phyloP scores from a whole-genome alignment of 768 basidiomycete species.

The Coprinopsis cinerea region DNA sequence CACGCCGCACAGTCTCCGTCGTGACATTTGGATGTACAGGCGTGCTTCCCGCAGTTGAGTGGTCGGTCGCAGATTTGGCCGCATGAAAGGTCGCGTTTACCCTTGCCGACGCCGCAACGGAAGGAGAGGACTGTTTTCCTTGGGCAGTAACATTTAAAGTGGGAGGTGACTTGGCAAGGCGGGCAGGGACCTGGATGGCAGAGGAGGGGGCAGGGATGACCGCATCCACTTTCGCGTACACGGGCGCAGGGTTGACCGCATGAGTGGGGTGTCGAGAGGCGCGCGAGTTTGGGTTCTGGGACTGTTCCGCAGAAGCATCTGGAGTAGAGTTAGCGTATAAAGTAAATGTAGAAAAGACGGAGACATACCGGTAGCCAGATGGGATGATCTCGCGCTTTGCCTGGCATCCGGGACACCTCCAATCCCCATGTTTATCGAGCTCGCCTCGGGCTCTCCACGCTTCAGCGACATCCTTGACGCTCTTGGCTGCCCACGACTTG shows the following conservation, averaged over 20 bases:
- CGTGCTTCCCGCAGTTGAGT: slow-evolving; percentile 70
- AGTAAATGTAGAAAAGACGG: not conserved
- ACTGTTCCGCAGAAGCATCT: slow-evolving; percentile 84
- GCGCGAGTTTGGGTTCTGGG: slow-evolving; percentile 65
- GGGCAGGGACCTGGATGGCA: slow-evolving; percentile 98
- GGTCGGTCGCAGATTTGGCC: slow-evolving; percentile 35
- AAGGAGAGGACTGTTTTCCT: slow-evolving; percentile 51
- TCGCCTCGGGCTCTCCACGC: slow-evolving; percentile 73
- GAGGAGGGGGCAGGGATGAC: slow-evolving; percentile 74
- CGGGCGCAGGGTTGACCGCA: slow-evolving; percentile 69
- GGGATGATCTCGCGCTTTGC: slow-evolving; percentile 65
- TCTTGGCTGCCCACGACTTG: slow-evolving; percentile 80
- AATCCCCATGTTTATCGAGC: slow-evolving; percentile 57
- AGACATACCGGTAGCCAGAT: slow-evolving; percentile 55
- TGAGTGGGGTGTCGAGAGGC: slow-evolving; percentile 70
- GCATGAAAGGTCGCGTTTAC: slow-evolving; percentile 33
- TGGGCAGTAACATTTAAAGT: slow-evolving; percentile 75
- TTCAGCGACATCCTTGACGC: slow-evolving; percentile 63
- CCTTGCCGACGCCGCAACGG: slow-evolving; percentile 43
- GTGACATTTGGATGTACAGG: slow-evolving; percentile 69
- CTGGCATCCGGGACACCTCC: slow-evolving; percentile 95
- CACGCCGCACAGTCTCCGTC: slow-evolving; percentile 70
- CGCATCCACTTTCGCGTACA: slow-evolving; percentile 50
- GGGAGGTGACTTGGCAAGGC: slow-evolving; percentile 78
- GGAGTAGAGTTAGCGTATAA: slow-evolving; percentile 3